Conservation (phyloP, 1,284 basidiomycete species). For the Uromyces viciae-fabae region DNA sequence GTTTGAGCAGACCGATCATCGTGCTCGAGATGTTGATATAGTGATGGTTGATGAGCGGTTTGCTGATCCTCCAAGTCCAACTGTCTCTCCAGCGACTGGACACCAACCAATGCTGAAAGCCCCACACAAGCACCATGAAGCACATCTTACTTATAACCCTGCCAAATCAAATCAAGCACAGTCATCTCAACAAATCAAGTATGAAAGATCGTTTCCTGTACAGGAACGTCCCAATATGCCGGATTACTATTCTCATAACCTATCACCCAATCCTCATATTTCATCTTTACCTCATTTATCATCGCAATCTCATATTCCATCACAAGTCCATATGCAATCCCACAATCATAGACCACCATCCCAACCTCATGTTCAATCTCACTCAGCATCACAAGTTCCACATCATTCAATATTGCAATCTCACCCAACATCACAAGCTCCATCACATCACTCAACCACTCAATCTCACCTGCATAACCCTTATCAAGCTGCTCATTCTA, state of each 20-base stretch:
- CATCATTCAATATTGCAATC: background rate
- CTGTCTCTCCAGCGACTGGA: background rate
- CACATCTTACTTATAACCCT: background rate
- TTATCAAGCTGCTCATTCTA: background rate
- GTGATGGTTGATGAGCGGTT: constrained; percentile 36
- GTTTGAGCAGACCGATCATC: constrained; percentile 9
- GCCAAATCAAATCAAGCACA: background rate
- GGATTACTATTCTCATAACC: background rate
- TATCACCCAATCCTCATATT: background rate
- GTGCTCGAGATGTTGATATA: background rate
- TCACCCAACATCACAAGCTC: background rate
- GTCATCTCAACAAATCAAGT: background rate
- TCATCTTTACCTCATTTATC: background rate
- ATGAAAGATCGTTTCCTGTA: background rate
- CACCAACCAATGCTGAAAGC: background rate
- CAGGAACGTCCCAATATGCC: constrained; percentile 1
- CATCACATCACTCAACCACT: background rate
- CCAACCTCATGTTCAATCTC: background rate
- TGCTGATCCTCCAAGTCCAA: constrained; percentile 43
- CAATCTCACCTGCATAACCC: background rate
- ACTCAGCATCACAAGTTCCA: background rate
- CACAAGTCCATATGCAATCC: background rate
- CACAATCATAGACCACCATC: background rate
- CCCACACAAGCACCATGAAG: background rate
- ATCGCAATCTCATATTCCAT: background rate